phyloP scores from a whole-genome alignment of 441 rosid genomes.

The Biscutella laevigata region DNA sequence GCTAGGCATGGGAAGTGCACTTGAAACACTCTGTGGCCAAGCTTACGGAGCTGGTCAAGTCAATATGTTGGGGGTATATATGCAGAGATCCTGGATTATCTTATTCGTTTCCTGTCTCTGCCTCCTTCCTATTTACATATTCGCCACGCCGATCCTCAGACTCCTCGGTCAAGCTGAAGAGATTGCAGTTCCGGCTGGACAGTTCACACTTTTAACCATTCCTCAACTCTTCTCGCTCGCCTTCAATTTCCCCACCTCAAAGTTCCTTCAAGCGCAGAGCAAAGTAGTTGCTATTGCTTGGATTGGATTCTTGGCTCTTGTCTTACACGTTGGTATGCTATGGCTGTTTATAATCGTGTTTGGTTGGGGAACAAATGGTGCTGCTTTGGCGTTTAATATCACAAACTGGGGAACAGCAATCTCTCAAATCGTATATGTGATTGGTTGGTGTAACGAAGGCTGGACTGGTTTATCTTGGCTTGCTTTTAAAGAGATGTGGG shows the following conservation, averaged over 20 bases:
- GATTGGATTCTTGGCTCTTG: slow-evolving; percentile 43
- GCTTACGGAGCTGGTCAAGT: slow-evolving; percentile 78
- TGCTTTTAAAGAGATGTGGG: slow-evolving; percentile 64
- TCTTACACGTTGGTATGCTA: slow-evolving; percentile 35
- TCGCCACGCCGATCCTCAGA: slow-evolving; percentile 51
- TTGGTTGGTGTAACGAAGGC: slow-evolving; percentile 49
- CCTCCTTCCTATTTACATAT: slow-evolving; percentile 50
- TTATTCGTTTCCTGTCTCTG: slow-evolving; percentile 28
- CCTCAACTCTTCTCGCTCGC: slow-evolving; percentile 64
- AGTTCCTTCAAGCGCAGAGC: slow-evolving; percentile 87
- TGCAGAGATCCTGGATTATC: slow-evolving; percentile 83
- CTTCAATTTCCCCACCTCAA: slow-evolving; percentile 51
- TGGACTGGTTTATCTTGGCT: slow-evolving; percentile 60
- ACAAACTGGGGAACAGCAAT: slow-evolving; percentile 38
- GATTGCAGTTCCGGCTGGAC: slow-evolving; percentile 50
- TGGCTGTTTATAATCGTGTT: slow-evolving; percentile 40
- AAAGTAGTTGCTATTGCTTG: slow-evolving; percentile 48
- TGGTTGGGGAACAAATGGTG: slow-evolving; percentile 58
- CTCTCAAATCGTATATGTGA: slow-evolving; percentile 44
- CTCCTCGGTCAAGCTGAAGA: slow-evolving; percentile 49
- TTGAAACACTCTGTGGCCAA: slow-evolving; percentile 85
- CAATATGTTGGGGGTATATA: slow-evolving; percentile 61
- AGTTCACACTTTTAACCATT: slow-evolving; percentile 40
- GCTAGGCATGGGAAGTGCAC: slow-evolving; percentile 93
- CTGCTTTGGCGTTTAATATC: slow-evolving; percentile 57